Evolutionary conservation across 2,329 filamentous ascomycete genomes (phyloP), one percentile per base, ranked within the genome.

Genomic region (Onygena corvina): DNA sequence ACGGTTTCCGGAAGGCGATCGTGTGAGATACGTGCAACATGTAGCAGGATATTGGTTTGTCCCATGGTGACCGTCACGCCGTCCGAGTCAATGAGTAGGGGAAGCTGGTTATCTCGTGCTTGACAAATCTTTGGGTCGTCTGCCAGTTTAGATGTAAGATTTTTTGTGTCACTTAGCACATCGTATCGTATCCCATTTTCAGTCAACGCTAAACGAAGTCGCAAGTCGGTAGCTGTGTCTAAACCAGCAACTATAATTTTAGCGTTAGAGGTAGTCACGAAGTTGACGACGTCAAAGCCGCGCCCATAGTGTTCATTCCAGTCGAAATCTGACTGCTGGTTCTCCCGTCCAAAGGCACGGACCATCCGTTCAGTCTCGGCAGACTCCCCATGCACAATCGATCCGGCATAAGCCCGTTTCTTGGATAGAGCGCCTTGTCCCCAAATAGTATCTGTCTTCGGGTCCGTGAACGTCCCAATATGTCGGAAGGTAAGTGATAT

Each of bases 401-500:
- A 58, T 0, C 70, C 68, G 0, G 88, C 87, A 0, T 71, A 67
- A 0, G 72, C 71, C 20, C 72, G 72, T 0, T 70, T 72, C 67
- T 94, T 94, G 4, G 70, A 71, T 0, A 76, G 79, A 0, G 89
- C 90, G 2, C 92, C 92, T 65, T 95, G 89, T 11, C 92, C 92
- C 90, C 89, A 96, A 49, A 98, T 94, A 2, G 68, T 68, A 25
- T 71, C 71, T 33, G 76, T 73, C n/a, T 78, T 71, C 3, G 72
- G 69, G 57, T 83, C 73, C 38, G 94, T 67, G 60, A 87, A 96
- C 0, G 92, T 98, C 1, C 81, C 87, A 55, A 98, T 95, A 20
- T 79, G 75, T 38, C 92, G 77, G 63, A 98, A 96, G 0, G 92
- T 98, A 30, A 98, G 73, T 44, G 86, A 93, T 61, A 98, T 94